Evolutionary conservation across 495 filamentous ascomycete genomes (phyloP).

Genomic region (Cetradonia linearis): DNA sequence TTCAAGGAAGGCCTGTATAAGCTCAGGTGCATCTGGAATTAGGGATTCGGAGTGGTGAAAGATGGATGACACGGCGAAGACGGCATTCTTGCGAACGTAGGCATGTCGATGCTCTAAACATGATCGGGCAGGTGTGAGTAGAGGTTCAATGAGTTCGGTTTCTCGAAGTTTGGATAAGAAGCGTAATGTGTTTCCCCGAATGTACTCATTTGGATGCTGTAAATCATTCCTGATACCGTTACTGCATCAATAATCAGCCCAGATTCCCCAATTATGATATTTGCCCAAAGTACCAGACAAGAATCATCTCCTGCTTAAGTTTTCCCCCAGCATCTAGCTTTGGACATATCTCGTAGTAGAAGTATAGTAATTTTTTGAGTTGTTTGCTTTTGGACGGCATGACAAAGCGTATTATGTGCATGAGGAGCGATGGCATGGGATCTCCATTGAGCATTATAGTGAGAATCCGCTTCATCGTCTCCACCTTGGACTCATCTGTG

Average conservation of each 20-base stretch:
- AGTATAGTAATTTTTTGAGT: conserved; percentile 97
- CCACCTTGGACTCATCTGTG: conserved; percentile 90
- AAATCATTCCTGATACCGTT: conserved; percentile 97
- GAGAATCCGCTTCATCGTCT: conserved; percentile 96
- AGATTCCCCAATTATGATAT: not conserved
- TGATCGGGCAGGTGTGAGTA: conserved; percentile 78
- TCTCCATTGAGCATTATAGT: conserved; percentile 98
- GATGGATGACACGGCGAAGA: conserved; percentile 89
- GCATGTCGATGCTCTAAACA: conserved; percentile 94
- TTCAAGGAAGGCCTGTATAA: conserved; percentile 83
- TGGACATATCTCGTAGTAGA: conserved; percentile 98
- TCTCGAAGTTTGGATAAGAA: conserved; percentile 96
- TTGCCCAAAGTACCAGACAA: conserved; percentile 72
- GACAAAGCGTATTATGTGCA: conserved; percentile 99
- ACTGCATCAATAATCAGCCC: conserved; percentile 37
- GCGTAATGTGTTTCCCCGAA: conserved; percentile 89
- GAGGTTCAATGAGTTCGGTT: conserved; percentile 88
- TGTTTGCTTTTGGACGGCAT: conserved; percentile 95
- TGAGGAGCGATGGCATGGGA: conserved; percentile 85
- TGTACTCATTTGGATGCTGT: conserved; percentile 96
- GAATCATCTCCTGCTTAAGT: conserved; percentile 97
- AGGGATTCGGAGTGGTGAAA: conserved; percentile 82
- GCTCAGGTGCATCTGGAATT: conserved; percentile 91
- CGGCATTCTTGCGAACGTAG: conserved; percentile 96
- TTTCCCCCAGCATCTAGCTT: conserved; percentile 87